phyloP scores from a whole-genome alignment of 192 early-diverging fungal species.

The Podila verticillata region DNA sequence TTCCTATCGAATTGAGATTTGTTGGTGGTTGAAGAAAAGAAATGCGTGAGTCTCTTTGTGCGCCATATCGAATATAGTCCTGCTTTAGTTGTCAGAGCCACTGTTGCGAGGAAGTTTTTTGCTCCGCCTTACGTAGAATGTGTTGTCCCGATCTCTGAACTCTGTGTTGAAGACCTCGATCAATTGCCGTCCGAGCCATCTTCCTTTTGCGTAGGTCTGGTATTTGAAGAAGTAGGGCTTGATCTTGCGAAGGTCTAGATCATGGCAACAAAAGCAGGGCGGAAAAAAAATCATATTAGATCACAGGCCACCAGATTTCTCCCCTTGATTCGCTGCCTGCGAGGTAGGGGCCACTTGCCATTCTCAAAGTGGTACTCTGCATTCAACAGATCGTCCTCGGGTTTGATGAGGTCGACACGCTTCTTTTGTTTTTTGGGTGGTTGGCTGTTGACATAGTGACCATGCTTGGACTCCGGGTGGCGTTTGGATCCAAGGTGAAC shows the following conservation, averaged over 20 bases:
- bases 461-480: constrained; percentile 40
- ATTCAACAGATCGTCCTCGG: constrained; percentile 54
- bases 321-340: neutral
- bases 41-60: neutral
- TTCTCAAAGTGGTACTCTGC: constrained; percentile 69
- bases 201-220: constrained; percentile 85
- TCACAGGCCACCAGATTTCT: neutral
- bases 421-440: constrained; percentile 45
- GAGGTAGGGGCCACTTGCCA: too few species aligned
- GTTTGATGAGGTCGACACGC: constrained; percentile 33
- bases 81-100: too few species aligned
- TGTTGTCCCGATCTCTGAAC: constrained; percentile 82
- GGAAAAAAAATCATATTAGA: neutral
- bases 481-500: constrained; percentile 28
- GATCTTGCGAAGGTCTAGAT: constrained; percentile 80
- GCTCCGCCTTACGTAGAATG: constrained; percentile 78
- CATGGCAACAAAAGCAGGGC: neutral
- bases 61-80: too few species aligned
- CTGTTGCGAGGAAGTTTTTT: neutral
- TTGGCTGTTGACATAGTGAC: constrained; percentile 30
- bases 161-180: constrained; percentile 87
- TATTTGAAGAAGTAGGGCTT: constrained; percentile 87
- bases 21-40: neutral
- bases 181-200: constrained; percentile 84
- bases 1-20: constrained; percentile 39